Percentiles rank a stretch among this genome's conserved stretches.
Conservation (phyloP, 148 eudicot genomes). For the Amaranthus hypochondriacus region DNA sequence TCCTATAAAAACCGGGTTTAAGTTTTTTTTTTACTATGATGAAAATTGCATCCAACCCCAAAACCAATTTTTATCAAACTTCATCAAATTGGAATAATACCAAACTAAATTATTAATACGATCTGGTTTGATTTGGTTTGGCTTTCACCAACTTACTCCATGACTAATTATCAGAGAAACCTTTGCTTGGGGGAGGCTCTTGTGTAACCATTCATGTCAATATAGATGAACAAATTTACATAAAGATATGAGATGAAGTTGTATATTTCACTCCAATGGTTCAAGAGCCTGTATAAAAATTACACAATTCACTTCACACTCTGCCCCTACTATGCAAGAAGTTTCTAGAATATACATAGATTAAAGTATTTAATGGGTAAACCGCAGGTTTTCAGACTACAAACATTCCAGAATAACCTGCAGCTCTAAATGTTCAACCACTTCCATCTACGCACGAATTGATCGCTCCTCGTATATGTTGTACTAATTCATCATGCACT, state of each 20-base stretch:
- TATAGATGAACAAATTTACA: background rate
- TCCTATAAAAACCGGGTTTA: too few relatives aligned
- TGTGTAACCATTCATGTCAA: background rate
- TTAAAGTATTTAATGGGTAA: conserved; percentile 5
- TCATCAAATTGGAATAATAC: too few relatives aligned
- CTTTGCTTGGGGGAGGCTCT: too few relatives aligned
- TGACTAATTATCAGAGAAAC: too few relatives aligned
- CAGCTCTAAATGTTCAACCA: background rate
- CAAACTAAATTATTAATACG: too few relatives aligned
- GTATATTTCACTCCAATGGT: background rate
- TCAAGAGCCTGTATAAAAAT: background rate
- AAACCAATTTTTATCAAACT: too few relatives aligned
- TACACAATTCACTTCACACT: conserved; percentile 6
- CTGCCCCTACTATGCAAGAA: conserved; percentile 9
- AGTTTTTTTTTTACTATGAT: too few relatives aligned
- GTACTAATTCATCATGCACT: conserved; percentile 3
- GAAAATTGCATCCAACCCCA: too few relatives aligned
- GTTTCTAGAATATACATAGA: conserved; percentile 18
- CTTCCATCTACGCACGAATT: background rate
- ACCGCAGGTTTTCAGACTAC: background rate
- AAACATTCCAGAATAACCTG: background rate
- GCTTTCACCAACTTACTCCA: too few relatives aligned
- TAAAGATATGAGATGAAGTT: background rate
- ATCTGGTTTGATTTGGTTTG: too few relatives aligned
- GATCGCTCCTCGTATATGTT: background rate